Base-by-base conservation (phyloP, 192 early-diverging fungal species). In the Mortierella antarctica region DNA sequence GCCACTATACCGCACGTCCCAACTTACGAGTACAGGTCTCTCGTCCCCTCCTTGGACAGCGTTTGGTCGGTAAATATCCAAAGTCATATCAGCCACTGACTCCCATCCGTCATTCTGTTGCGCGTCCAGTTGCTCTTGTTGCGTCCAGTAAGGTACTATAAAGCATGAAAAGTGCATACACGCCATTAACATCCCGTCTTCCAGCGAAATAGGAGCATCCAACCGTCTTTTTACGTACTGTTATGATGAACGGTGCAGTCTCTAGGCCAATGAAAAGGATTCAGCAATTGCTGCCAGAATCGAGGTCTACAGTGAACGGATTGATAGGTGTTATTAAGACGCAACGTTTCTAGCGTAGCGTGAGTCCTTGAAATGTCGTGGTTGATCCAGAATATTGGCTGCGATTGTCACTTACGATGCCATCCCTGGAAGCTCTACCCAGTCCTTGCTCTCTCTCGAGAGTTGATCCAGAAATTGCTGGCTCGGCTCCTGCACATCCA, bases 1-100 rank as follows among this genome's bases (percentile, higher is more conserved):
- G 31, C 1, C 31, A 31, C 31, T 31, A 31, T 31, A 31, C 6
- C 14, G 15, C 23, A 50, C 21, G 9, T 18, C 11, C 21, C n/a
- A 64, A 48, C 67, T 54, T 67, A 84, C 83, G 3, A 84, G 64
- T 48, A 84, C 72, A 39, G 83, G 83, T 55, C 70, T 70, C 44
- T 67, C 54, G 40, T 73, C 70, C 18, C 67, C 65, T 47, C 51
- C 65, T 45, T 64, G 10, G 18, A 83, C 65, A 41, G 67, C 44
- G 42, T 69, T 59, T 13, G 68, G 83, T 48, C 59, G 53, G 48
- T 80, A 84, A 56, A 84, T 62, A 39, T 84, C 83, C 62, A 84
- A 44, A 53, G 48, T 53, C 77, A 84, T 75, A 12, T 71, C 62
- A 44, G 41, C 45, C 3, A 63, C 60, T 46, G 73, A 63, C 7